These are phyloP conservation scores for Pythium sp. DNA, from an alignment of 352 stramenopile genomes.

Conservation along the genomic window DNA sequence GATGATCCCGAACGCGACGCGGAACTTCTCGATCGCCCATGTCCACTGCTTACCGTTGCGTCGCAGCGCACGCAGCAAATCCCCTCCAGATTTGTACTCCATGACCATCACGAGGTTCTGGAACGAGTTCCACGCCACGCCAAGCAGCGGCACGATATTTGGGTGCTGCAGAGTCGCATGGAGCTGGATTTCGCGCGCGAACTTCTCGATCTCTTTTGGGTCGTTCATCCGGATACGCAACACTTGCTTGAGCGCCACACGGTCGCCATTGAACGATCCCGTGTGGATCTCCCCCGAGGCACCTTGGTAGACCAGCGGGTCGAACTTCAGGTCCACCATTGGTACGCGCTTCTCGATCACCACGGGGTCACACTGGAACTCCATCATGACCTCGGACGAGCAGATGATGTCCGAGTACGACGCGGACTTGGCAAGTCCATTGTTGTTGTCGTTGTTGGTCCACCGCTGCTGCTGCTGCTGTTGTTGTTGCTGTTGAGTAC, in stretches of 20 bases:
- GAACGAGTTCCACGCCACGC: constrained; percentile 61
- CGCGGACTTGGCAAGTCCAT: constrained; percentile 19
- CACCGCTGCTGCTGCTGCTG: constrained; percentile 7
- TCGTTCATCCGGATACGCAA: constrained; percentile 35
- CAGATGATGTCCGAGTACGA: constrained; percentile 46
- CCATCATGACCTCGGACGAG: constrained; percentile 40
- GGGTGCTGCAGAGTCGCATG: constrained; percentile 46
- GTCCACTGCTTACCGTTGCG: constrained; percentile 15
- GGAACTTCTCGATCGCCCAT: constrained; percentile 48
- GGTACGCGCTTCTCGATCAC: constrained; percentile 45
- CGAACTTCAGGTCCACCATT: constrained; percentile 48
- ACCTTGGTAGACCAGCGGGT: constrained; percentile 34
- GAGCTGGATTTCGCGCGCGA: constrained; percentile 57
- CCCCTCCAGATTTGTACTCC: constrained; percentile 40
- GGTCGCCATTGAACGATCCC: constrained; percentile 26
- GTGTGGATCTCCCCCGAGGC: constrained; percentile 42
- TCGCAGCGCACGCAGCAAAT: constrained; percentile 25
- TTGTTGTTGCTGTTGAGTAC: not conserved
- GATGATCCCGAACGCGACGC: constrained; percentile 42
- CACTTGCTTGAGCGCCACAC: constrained; percentile 50
- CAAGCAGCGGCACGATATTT: constrained; percentile 54
- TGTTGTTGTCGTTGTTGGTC: constrained; percentile 15
- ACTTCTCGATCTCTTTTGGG: constrained; percentile 45
- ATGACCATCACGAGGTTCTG: constrained; percentile 50
- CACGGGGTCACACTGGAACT: constrained; percentile 48